These are phyloP conservation scores for Glutinoglossum americanum DNA, from an alignment of 495 filamentous ascomycete species.

Conservation along the genomic window DNA sequence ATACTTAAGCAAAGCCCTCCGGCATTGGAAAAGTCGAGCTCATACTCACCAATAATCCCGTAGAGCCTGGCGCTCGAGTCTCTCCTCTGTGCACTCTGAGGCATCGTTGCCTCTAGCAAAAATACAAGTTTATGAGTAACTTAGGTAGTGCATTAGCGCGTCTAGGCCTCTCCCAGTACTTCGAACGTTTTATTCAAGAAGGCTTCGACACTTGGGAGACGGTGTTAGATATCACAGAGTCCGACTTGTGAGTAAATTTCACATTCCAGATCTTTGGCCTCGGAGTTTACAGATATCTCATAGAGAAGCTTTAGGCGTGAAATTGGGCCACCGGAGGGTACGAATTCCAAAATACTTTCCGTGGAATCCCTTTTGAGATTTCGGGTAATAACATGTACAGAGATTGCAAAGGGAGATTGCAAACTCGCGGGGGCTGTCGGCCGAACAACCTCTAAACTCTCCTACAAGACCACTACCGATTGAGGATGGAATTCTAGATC, in stretches of 20 bases:
- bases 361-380: background rate
- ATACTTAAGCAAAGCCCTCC: too few species aligned
- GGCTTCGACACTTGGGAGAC: conserved; percentile 70
- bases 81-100: background rate
- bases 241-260: conserved; percentile 38
- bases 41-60: background rate
- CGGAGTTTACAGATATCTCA: background rate
- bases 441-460: conserved; percentile 23
- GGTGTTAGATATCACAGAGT: conserved; percentile 57
- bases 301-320: conserved; percentile 47
- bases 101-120: background rate
- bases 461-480: conserved; percentile 19
- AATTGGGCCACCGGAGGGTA: conserved; percentile 60
- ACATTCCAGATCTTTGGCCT: background rate
- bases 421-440: conserved; percentile 29
- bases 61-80: background rate
- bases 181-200: conserved; percentile 43
- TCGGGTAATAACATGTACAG: conserved; percentile 11
- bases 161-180: conserved; percentile 53
- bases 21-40: background rate
- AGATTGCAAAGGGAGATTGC: conserved; percentile 33
- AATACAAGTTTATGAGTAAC: background rate
- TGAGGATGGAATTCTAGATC: conserved; percentile 2
- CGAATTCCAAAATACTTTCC: conserved; percentile 9
- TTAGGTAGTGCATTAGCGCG: conserved; percentile 30